A percentile compares a stretch with the other conserved stretches of the same genome.
These are phyloP conservation scores for Pythium monospermum DNA, from an alignment of 352 stramenopile species.

Conservation along the genomic window DNA sequence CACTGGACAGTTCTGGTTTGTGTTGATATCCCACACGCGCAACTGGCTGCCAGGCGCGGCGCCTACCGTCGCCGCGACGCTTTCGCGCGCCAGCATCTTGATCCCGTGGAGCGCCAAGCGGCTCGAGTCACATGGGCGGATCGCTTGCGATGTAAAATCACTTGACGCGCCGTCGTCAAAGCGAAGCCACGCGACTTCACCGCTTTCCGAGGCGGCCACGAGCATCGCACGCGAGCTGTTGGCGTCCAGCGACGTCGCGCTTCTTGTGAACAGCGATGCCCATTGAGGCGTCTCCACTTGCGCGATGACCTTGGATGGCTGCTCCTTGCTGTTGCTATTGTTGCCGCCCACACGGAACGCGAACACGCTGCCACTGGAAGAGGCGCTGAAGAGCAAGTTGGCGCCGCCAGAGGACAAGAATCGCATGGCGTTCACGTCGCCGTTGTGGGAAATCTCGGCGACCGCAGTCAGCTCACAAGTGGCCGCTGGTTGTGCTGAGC, in stretches of 20 bases:
- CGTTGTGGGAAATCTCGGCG: constrained; percentile 37
- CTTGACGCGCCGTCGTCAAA: constrained; percentile 33
- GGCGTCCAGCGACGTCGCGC: constrained; percentile 55
- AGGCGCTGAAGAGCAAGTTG: constrained; percentile 59
- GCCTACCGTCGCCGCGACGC: constrained; percentile 65
- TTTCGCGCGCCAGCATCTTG: constrained; percentile 68
- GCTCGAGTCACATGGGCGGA: constrained; percentile 43
- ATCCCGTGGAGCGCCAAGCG: constrained; percentile 52
- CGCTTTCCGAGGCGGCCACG: constrained; percentile 46
- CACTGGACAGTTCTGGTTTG: constrained; percentile 54
- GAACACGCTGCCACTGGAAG: constrained; percentile 44
- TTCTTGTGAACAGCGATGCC: constrained; percentile 40
- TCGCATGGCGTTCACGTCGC: constrained; percentile 59
- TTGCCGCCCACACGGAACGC: constrained; percentile 34
- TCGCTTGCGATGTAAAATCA: constrained; percentile 1
- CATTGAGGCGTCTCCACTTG: constrained; percentile 47
- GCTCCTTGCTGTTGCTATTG: too few relatives aligned
- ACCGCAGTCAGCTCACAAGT: constrained; percentile 41
- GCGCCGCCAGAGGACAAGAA: constrained; percentile 39
- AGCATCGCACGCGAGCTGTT: constrained; percentile 40
- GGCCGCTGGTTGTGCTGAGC: neutral
- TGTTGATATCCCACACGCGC: constrained; percentile 66
- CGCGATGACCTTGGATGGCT: too few relatives aligned
- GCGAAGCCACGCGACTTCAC: constrained; percentile 61
- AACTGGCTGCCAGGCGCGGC: constrained; percentile 56